Evolutionary conservation across 164 flowering plant species (phyloP), one percentile per base, ranked within the genome.

Genomic region (Vitis rotundifolia): DNA sequence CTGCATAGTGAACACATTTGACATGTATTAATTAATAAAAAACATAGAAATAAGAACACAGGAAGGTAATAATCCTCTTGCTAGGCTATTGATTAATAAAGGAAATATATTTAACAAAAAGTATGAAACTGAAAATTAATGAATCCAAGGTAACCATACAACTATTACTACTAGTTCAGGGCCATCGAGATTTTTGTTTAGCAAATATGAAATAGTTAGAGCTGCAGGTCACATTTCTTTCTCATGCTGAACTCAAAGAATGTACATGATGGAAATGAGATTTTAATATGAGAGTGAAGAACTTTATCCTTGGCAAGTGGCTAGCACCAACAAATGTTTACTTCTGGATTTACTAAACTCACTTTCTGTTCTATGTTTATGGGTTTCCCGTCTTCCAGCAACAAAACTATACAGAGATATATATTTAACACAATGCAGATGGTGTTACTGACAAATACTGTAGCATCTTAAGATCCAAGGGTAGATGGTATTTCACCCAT

Each of bases 401-500:
- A 49, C 48, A 51, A 4, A 28, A 29, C 64, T 15, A 28, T 7
- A 8, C 16, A 16, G 8, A 48, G 14, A 53, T 3, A 37, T n/a
- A n/a, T 18, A 64, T 8, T 53, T 19, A 19, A 54, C 37, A 59
- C 9, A 18, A 66, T 6, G 28, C 47, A 71, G 51, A 55, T 15
- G 49, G 48, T 60, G 64, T 61, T 47, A 80, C 99, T 85, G 77
- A 95, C 99, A 95, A 76, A 69, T 85, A 86, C 60, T 86, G 88
- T 74, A 95, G 93, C 76, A 79, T 85, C 54, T 81, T 71, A 18
- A 95, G 90, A 78, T 87, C 97, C 97, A 59, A 95, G 88, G 29
- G 96, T 80, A 72, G 89, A 71, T 63, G 99, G 99, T 80, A 95
- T 90, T 77, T 73, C 79, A 74, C 98, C 99, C 66, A 68, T 81